Base-by-base conservation (phyloP, 495 filamentous ascomycete genomes). In the Chaetomidium leptoderma region DNA sequence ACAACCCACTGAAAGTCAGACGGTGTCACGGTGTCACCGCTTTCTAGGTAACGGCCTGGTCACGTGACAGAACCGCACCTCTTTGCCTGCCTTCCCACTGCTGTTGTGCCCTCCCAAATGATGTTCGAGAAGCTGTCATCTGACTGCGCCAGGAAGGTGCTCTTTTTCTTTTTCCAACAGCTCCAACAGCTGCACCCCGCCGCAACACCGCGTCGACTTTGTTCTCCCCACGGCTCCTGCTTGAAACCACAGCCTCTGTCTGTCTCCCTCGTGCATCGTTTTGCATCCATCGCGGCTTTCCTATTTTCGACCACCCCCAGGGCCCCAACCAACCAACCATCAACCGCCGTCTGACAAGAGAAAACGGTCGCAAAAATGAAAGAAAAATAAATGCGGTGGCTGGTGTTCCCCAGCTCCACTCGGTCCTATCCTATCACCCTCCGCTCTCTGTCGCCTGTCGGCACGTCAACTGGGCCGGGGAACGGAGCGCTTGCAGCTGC, bases 331-430 rank as follows among this genome's bases (percentile, higher is more conserved):
- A 14, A 1, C 14, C 16, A 42, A 9, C 21, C 40, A 27, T 27
- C 23, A 26, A 30, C 43, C 47, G 26, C 30, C 19, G 17, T 37
- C n/a, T 33, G 29, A 33, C 29, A 26, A 58, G 24, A 29, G 26
- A 37, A 50, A 51, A 51, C 27, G 35, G 39, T 21, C 26, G 16
- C 23, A 24, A 13, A 8, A 47, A 37, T 5, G 21, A 2, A 8
- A 53, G 29, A 36, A 27, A 45, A 42, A 58, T 11, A 70, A 70
- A 68, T 63, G 59, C 57, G 67, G 66, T 68, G 69, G 68, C 64
- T 69, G 66, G 68, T 57, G 50, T 42, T 32, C 51, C 24, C 14
- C 53, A 47, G 45, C 51, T 51, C 52, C 65, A 62, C 68, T 57
- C 61, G 52, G 51, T 36, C 4, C 47, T 47, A 17, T 26, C 42